These are phyloP conservation scores for Lactarius trivialis DNA, from an alignment of 768 basidiomycete species.

Conservation along the genomic window DNA sequence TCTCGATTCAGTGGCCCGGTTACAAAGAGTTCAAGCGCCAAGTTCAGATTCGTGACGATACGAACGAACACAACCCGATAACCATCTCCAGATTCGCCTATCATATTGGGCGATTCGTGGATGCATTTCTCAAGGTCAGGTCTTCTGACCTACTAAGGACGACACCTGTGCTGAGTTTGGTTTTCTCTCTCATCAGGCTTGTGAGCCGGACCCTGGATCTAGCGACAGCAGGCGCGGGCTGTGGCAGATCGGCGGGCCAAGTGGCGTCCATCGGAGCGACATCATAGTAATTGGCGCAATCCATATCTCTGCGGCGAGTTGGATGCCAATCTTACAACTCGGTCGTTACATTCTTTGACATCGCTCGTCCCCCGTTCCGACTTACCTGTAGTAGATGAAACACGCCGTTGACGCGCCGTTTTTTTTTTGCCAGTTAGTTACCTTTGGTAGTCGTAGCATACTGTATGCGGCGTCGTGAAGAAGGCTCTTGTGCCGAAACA, in stretches of 20 bases:
- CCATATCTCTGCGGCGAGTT: conserved; percentile 6
- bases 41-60: conserved; percentile 13
- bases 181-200: background rate
- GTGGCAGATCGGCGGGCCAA: conserved; percentile 2
- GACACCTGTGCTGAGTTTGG: background rate
- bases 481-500: too few relatives aligned
- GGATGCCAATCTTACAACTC: conserved; percentile 19
- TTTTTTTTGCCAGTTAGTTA: background rate
- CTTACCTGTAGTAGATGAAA: background rate
- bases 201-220: background rate
- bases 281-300: conserved; percentile 9
- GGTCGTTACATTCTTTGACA: background rate
- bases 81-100: background rate
- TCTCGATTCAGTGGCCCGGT: conserved; percentile 6
- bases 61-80: background rate
- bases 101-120: conserved; percentile 11
- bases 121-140: conserved; percentile 2
- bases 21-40: conserved; percentile 11
- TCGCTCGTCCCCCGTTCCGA: too few relatives aligned
- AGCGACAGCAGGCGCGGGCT: background rate
- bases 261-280: background rate
- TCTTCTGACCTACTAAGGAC: background rate
- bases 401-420: too few relatives aligned
- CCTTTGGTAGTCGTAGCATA: background rate
- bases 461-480: too few relatives aligned